These are phyloP conservation scores for Ganoderma multipileum DNA, from an alignment of 1,284 basidiomycete species.

Conservation along the genomic window DNA sequence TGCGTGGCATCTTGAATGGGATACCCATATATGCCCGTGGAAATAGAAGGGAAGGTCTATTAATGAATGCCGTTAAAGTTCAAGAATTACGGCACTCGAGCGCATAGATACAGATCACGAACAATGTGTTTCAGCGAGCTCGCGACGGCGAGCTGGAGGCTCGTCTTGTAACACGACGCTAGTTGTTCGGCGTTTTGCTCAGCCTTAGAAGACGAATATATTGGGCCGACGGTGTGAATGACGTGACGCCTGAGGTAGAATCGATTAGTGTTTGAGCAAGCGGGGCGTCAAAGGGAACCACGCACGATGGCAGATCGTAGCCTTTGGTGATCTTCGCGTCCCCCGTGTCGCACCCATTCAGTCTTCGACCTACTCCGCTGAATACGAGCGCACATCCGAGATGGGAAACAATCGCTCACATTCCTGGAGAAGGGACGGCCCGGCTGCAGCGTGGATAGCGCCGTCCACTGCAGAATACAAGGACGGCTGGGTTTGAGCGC, in stretches of 20 bases:
- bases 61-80: constrained; percentile 24
- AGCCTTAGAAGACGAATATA: constrained; percentile 59
- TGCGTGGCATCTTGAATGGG: constrained; percentile 76
- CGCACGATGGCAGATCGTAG: constrained; percentile 74
- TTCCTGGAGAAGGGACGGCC: constrained; percentile 74
- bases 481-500: neutral
- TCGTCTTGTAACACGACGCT: constrained; percentile 74
- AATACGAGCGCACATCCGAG: constrained; percentile 3
- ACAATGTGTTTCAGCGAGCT: constrained; percentile 74
- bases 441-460: constrained; percentile 88
- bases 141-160: constrained; percentile 68
- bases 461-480: constrained; percentile 70
- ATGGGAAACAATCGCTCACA: constrained; percentile 51
- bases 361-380: constrained; percentile 54
- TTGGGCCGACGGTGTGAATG: constrained; percentile 92
- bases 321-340: constrained; percentile 85
- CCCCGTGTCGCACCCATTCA: constrained; percentile 85
- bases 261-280: neutral
- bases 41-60: constrained; percentile 83
- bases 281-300: neutral
- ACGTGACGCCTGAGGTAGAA: constrained; percentile 61
- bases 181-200: constrained; percentile 63
- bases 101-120: constrained; percentile 27
- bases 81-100: neutral
- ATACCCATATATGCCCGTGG: constrained; percentile 83